Conservation (phyloP, 2,329 filamentous ascomycete genomes). For the Ascosphaera aggregata region DNA sequence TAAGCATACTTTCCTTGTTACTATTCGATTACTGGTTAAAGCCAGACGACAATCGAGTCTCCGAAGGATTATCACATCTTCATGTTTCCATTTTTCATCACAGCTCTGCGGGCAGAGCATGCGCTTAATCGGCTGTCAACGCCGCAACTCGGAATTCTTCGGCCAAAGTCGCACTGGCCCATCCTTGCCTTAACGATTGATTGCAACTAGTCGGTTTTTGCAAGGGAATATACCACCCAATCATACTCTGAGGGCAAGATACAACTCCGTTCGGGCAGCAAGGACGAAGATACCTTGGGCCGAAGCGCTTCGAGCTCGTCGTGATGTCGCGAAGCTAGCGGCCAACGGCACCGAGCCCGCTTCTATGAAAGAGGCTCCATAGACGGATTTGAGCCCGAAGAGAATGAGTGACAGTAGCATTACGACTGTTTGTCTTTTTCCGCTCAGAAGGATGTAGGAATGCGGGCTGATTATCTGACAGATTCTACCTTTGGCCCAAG, state of each 20-base stretch:
- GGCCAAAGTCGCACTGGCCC: not conserved
- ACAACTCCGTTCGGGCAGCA: conserved; percentile 24
- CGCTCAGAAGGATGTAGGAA: no score
- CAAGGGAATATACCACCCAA: not conserved
- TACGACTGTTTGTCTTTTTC: conserved; percentile 29
- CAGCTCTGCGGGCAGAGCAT: not conserved
- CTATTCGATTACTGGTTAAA: no score
- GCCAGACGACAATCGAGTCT: no score
- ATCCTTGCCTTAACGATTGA: not conserved
- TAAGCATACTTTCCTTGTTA: no score
- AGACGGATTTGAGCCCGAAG: conserved; percentile 38
- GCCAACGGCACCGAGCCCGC: not conserved
- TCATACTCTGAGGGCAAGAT: conserved; percentile 4
- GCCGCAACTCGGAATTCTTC: not conserved
- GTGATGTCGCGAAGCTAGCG: conserved; percentile 16
- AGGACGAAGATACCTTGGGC: conserved; percentile 45
- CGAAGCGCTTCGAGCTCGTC: conserved; percentile 35
- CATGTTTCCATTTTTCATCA: not conserved
- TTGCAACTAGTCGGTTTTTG: not conserved
- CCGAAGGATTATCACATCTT: not conserved
- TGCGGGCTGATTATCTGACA: conserved; percentile 15
- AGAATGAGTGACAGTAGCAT: conserved; percentile 51
- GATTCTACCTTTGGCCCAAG: conserved; percentile 44
- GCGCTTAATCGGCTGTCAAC: not conserved
- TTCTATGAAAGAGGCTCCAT: conserved; percentile 7